A percentile compares a stretch with the other conserved stretches of the same genome.
Conservation (phyloP, 441 rosid genomes). For the Populus hybrid region DNA sequence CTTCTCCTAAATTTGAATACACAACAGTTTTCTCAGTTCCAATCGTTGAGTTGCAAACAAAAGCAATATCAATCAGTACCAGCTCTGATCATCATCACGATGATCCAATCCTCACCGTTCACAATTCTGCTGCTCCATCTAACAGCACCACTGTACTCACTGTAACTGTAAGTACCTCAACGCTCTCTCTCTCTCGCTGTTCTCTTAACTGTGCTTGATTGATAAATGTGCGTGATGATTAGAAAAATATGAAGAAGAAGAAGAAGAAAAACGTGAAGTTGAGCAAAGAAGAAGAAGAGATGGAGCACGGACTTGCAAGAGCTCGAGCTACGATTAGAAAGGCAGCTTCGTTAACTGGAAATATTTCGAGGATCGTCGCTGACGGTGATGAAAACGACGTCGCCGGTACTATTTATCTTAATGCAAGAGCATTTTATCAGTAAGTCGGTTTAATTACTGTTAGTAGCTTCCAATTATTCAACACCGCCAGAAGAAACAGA, state of each 20-base stretch:
- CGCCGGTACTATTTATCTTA: conserved; percentile 44
- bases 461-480: neutral
- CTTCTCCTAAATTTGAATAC: conserved; percentile 10
- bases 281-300: conserved; percentile 29
- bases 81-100: conserved; percentile 28
- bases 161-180: conserved; percentile 14
- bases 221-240: neutral
- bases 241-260: conserved; percentile 4
- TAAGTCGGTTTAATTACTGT: conserved; percentile 25
- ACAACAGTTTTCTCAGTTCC: conserved; percentile 8
- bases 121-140: neutral
- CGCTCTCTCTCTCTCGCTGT: neutral
- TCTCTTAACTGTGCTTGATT: neutral
- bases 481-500: neutral
- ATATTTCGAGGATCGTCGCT: conserved; percentile 18
- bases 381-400: conserved; percentile 19
- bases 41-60: conserved; percentile 25
- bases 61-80: conserved; percentile 4
- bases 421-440: conserved; percentile 58
- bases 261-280: conserved; percentile 39
- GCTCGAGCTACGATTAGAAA: conserved; percentile 66
- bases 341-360: conserved; percentile 32
- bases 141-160: conserved; percentile 11
- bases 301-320: conserved; percentile 56
- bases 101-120: neutral